A percentile compares a stretch with the other conserved stretches of the same genome.
These are phyloP conservation scores for Astragalus membranaceus DNA, from an alignment of 306 rosid species.

Conservation along the genomic window DNA sequence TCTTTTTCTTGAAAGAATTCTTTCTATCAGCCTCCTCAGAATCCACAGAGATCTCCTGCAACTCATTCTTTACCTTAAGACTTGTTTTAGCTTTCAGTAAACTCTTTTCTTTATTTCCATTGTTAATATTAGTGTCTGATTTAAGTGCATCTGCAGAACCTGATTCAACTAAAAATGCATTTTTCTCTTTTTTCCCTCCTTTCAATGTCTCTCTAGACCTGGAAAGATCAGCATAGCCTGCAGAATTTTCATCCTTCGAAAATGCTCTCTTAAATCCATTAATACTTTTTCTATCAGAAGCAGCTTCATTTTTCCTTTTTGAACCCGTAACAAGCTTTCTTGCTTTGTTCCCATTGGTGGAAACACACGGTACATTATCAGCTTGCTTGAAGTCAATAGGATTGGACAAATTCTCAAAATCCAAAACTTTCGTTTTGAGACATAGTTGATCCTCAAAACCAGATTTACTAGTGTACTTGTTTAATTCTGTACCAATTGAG, in stretches of 20 bases:
- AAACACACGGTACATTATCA: constrained; percentile 29
- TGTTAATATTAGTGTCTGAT: constrained; percentile 29
- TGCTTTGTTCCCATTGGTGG: constrained; percentile 38
- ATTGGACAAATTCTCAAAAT: constrained; percentile 21
- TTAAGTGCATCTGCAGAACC: constrained; percentile 34
- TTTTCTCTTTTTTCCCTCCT: constrained; percentile 39
- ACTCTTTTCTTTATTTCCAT: constrained; percentile 44
- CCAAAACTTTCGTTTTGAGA: constrained; percentile 5
- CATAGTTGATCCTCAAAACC: background rate
- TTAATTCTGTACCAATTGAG: constrained; percentile 25
- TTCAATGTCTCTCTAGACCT: constrained; percentile 39
- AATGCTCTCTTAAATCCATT: constrained; percentile 20
- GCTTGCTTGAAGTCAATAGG: constrained; percentile 25
- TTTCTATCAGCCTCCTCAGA: constrained; percentile 29
- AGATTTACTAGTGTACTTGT: constrained; percentile 31
- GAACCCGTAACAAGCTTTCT: too few species aligned
- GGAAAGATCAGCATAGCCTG: constrained; percentile 18
- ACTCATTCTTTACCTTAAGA: constrained; percentile 34
- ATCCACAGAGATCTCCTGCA: constrained; percentile 20
- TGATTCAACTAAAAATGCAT: constrained; percentile 24
- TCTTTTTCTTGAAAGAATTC: constrained; percentile 34
- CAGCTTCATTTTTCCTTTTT: constrained; percentile 31
- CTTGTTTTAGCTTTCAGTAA: constrained; percentile 27
- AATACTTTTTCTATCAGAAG: constrained; percentile 32
- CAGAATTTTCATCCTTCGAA: constrained; percentile 33